Conservation (phyloP, 495 filamentous ascomycete species). For the Paragyromitra xinjiangensis region DNA sequence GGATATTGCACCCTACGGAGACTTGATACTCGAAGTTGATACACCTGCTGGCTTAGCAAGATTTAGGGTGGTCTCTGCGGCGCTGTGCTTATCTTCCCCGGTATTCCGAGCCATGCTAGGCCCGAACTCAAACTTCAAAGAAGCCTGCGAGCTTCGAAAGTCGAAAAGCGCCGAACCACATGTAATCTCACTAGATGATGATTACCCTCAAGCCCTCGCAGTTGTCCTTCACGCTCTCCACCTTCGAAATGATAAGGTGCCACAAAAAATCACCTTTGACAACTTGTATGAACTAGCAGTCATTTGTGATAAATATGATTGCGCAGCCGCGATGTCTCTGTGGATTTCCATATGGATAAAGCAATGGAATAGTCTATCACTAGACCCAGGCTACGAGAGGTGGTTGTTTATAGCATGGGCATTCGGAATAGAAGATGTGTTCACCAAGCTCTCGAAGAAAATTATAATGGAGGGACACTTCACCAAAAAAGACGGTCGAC, state of each 20-base stretch:
- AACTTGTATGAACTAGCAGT: slow-evolving; percentile 19
- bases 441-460: background rate
- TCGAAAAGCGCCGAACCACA: background rate
- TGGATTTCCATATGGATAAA: slow-evolving; percentile 9
- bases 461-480: background rate
- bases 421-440: background rate
- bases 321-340: background rate
- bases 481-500: background rate
- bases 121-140: slow-evolving; percentile 28
- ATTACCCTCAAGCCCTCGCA: background rate
- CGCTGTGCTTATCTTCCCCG: slow-evolving; percentile 28
- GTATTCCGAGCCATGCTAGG: slow-evolving; percentile 44
- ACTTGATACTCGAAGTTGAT: background rate
- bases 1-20: background rate
- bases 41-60: background rate
- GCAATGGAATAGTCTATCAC: background rate
- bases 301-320: slow-evolving; percentile 41
- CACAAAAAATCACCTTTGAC: background rate
- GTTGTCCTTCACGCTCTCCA: background rate
- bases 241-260: background rate
- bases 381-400: background rate
- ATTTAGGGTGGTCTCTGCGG: slow-evolving; percentile 32
- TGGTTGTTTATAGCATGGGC: background rate
- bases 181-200: background rate
- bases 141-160: slow-evolving; percentile 5